These are phyloP conservation scores for Penicillium sclerotiorum DNA, from an alignment of 2,329 filamentous ascomycete genomes.

Conservation along the genomic window DNA sequence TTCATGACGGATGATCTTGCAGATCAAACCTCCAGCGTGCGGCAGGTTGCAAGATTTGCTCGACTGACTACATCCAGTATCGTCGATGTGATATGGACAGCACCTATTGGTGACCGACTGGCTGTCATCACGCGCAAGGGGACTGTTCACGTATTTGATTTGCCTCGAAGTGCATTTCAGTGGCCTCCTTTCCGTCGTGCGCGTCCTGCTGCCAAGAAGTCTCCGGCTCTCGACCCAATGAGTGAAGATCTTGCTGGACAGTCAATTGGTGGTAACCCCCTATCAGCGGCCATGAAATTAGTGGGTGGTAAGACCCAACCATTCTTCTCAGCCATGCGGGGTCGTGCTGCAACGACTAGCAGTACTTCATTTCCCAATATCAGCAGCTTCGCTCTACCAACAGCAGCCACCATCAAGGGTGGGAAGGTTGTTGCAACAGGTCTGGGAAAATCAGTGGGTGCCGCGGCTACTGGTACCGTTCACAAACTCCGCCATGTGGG, in stretches of 20 bases:
- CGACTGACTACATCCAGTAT: slow-evolving; percentile 90
- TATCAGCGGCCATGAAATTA: slow-evolving; percentile 71
- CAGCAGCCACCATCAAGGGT: slow-evolving; percentile 50
- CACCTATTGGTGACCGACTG: slow-evolving; percentile 76
- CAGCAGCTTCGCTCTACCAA: slow-evolving; percentile 47
- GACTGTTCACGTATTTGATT: slow-evolving; percentile 90
- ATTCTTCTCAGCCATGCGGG: slow-evolving; percentile 68
- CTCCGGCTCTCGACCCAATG: slow-evolving; percentile 46
- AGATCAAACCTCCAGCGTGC: slow-evolving; percentile 55
- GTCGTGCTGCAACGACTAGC: slow-evolving; percentile 50
- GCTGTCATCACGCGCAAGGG: slow-evolving; percentile 91
- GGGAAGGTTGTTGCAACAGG: slow-evolving; percentile 53
- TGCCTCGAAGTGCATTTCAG: slow-evolving; percentile 78
- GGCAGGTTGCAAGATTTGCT: slow-evolving; percentile 84
- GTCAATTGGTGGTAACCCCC: slow-evolving; percentile 46
- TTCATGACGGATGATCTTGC: slow-evolving; percentile 41
- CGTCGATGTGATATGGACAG: slow-evolving; percentile 85
- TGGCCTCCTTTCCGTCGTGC: slow-evolving; percentile 73
- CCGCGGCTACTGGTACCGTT: slow-evolving; percentile 52
- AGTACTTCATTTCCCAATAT: slow-evolving; percentile 47
- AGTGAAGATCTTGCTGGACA: slow-evolving; percentile 53
- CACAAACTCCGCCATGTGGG: slow-evolving; percentile 52
- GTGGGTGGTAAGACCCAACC: slow-evolving; percentile 63
- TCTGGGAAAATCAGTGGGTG: slow-evolving; percentile 53
- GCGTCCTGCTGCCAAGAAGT: slow-evolving; percentile 41